Conservation (phyloP, 371 early-diverging fungal species). For the Capniomyces stellatus region DNA sequence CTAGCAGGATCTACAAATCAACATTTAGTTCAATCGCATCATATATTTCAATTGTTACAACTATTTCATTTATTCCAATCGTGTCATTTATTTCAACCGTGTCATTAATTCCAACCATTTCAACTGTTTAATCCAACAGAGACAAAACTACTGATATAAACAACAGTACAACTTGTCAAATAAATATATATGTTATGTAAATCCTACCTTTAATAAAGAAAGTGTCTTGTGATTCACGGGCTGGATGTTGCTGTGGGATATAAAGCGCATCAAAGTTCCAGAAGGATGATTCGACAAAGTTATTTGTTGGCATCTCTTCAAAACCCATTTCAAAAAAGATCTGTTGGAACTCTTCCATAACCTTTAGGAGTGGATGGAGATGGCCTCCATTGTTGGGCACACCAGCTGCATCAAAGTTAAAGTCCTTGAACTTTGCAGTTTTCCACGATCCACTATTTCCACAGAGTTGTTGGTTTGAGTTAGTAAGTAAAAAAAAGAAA, state of each 20-base stretch:
- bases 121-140: too few species aligned
- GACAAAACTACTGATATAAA: too few species aligned
- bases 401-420: conserved; percentile 95
- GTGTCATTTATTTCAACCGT: too few species aligned
- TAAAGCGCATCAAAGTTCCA: conserved; percentile 99
- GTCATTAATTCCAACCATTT: too few species aligned
- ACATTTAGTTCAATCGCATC: too few species aligned
- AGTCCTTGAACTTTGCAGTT: conserved; percentile 84
- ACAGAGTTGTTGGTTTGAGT: too few species aligned
- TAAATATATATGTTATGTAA: too few species aligned
- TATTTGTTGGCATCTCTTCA: conserved; percentile 97
- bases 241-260: conserved; percentile 99
- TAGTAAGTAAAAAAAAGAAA: too few species aligned
- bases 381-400: conserved; percentile 74
- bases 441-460: conserved; percentile 93
- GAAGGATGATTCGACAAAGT: conserved; percentile 98
- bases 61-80: too few species aligned
- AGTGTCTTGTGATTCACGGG: conserved; percentile 98
- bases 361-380: conserved; percentile 98
- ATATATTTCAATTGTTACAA: too few species aligned
- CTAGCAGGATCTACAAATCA: conserved; percentile 39
- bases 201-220: conserved; percentile 76
- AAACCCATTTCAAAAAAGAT: conserved; percentile 99
- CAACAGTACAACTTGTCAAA: too few species aligned
- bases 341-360: conserved; percentile 96